Percentiles rank a stretch among this genome's conserved stretches.
Conservation (phyloP, 495 filamentous ascomycete genomes). For the Xylaria scruposa region DNA sequence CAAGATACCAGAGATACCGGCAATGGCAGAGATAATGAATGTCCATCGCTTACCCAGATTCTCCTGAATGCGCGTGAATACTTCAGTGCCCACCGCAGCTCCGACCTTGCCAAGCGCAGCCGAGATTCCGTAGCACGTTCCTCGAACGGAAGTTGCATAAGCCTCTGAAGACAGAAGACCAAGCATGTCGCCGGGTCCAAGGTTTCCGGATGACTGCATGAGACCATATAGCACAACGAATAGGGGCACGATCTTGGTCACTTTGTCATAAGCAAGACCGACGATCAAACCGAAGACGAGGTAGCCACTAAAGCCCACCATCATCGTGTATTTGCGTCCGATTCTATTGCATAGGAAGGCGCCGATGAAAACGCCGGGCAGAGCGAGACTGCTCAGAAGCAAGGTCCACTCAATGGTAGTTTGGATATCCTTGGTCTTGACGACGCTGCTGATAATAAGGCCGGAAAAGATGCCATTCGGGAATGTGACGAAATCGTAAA, state of each 20-base stretch:
- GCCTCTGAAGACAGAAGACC: slow-evolving; percentile 57
- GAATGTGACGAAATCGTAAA: slow-evolving; percentile 58
- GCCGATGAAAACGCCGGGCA: slow-evolving; percentile 60
- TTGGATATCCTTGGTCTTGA: slow-evolving; percentile 46
- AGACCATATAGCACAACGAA: slow-evolving; percentile 63
- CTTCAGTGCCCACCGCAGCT: slow-evolving; percentile 60
- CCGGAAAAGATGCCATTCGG: slow-evolving; percentile 59
- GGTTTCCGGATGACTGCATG: slow-evolving; percentile 58
- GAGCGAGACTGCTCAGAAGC: slow-evolving; percentile 51
- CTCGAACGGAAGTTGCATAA: slow-evolving; percentile 58
- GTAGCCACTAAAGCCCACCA: slow-evolving; percentile 60
- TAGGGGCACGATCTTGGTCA: slow-evolving; percentile 57
- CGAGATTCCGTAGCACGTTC: slow-evolving; percentile 58
- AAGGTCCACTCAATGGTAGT: slow-evolving; percentile 53
- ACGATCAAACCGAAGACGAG: slow-evolving; percentile 61
- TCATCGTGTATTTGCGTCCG: slow-evolving; percentile 60
- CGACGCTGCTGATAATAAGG: slow-evolving; percentile 53
- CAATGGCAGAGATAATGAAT: slow-evolving; percentile 61
- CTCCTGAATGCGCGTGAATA: slow-evolving; percentile 52
- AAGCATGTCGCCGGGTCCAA: slow-evolving; percentile 61
- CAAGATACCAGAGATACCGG: slow-evolving; percentile 56
- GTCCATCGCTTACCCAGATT: slow-evolving; percentile 57
- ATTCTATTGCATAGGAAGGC: slow-evolving; percentile 54
- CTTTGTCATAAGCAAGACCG: slow-evolving; percentile 53
- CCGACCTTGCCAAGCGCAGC: slow-evolving; percentile 62